A percentile compares a stretch with the other conserved stretches of the same genome.
Conservation (phyloP, 352 stramenopile species). For the Phytophthora melonis region DNA sequence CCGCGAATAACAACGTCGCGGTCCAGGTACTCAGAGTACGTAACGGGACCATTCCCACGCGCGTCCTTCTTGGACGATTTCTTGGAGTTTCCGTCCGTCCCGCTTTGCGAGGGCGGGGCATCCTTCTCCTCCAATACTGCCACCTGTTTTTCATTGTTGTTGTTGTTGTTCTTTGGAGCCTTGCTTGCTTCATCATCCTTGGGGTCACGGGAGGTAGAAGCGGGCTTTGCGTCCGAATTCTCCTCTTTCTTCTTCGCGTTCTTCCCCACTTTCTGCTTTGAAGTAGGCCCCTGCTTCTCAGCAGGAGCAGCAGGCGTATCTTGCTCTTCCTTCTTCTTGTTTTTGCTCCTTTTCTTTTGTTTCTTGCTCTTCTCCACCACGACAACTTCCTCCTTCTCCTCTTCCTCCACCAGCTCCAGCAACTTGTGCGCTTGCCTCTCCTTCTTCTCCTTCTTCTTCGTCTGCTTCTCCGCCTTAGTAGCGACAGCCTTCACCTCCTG, state of each 20-base stretch:
- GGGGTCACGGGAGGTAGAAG: neutral
- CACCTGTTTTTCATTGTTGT: neutral
- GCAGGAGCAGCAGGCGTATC: neutral
- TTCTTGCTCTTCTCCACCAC: constrained; percentile 13
- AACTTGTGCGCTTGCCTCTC: constrained; percentile 34
- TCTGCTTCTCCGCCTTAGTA: constrained; percentile 14
- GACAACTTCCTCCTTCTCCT: neutral
- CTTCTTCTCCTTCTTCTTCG: constrained; percentile 39
- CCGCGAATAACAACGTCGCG: constrained; percentile 40
- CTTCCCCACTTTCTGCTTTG: constrained; percentile 5
- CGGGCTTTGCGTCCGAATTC: neutral
- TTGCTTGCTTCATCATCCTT: constrained; percentile 2
- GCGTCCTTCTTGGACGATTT: constrained; percentile 15
- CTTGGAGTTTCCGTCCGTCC: constrained; percentile 7
- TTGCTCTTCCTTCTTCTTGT: constrained; percentile 25
- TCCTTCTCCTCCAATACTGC: constrained; percentile 24
- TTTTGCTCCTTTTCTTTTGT: constrained; percentile 27
- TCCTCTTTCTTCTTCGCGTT: constrained; percentile 11
- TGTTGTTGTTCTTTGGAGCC: constrained; percentile 10
- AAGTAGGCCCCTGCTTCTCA: constrained; percentile 2
- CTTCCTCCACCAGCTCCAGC: constrained; percentile 14
- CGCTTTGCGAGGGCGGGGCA: neutral
- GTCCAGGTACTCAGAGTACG: constrained; percentile 53
- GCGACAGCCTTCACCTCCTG: neutral
- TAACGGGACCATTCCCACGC: constrained; percentile 18